Evolutionary conservation across 2,329 filamentous ascomycete species (phyloP).

Genomic region (Pseudogymnoascus pannorum): DNA sequence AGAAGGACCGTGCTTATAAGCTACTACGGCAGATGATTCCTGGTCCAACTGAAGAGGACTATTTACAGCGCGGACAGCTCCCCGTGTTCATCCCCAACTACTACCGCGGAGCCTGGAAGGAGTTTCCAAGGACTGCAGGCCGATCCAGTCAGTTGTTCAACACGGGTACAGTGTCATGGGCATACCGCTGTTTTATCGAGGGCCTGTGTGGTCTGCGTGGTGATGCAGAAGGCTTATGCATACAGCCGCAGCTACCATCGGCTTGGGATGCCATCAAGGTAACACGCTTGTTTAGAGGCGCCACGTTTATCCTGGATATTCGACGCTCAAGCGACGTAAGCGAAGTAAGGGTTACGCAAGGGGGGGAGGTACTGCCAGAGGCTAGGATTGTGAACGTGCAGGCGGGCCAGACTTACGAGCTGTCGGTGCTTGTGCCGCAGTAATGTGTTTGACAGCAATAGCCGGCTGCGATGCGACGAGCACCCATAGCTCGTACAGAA

Average conservation of each 20-base stretch:
- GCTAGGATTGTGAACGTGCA: constrained; percentile 36
- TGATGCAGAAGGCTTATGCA: constrained; percentile 38
- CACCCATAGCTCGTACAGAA: neutral
- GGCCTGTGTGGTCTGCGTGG: constrained; percentile 47
- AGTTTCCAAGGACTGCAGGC: constrained; percentile 45
- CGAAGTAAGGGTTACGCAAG: constrained; percentile 34
- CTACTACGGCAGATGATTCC: constrained; percentile 47
- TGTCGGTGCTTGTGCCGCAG: constrained; percentile 33
- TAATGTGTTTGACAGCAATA: neutral
- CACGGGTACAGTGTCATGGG: constrained; percentile 51
- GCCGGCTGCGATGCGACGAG: neutral
- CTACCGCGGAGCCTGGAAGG: constrained; percentile 44
- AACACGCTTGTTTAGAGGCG: constrained; percentile 42
- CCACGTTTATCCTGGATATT: constrained; percentile 38
- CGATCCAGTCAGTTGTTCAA: constrained; percentile 52
- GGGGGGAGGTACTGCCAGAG: constrained; percentile 33
- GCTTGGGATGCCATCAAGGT: constrained; percentile 42
- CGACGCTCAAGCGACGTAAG: constrained; percentile 33
- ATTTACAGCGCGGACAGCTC: constrained; percentile 45
- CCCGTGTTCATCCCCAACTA: constrained; percentile 53
- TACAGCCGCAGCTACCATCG: constrained; percentile 45
- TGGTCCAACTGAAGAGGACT: constrained; percentile 44
- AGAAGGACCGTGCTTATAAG: constrained; percentile 44
- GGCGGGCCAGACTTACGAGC: constrained; percentile 37
- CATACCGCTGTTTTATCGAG: constrained; percentile 48